phyloP scores from a whole-genome alignment of 2,329 filamentous ascomycete species.

The Claviceps quebecensis region DNA sequence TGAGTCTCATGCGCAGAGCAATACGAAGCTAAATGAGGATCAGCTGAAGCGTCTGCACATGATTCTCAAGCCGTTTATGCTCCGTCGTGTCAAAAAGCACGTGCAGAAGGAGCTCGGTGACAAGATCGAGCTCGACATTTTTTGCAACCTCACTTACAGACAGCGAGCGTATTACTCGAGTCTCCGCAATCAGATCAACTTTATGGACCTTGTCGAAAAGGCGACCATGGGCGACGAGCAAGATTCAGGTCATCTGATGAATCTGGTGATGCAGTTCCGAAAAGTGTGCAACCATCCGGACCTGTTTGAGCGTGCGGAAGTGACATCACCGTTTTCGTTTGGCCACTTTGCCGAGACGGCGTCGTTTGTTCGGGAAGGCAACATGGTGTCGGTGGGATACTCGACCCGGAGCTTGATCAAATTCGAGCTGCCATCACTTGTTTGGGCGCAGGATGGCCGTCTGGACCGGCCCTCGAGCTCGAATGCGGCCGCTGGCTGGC shows the following conservation, averaged over 20 bases:
- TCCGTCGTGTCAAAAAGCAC: slow-evolving; percentile 98
- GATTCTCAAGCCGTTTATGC: slow-evolving; percentile 99
- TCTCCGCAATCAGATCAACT: slow-evolving; percentile 90
- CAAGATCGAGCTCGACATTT: slow-evolving; percentile 94
- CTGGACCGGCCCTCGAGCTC: slow-evolving; percentile 58
- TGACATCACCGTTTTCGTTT: slow-evolving; percentile 69
- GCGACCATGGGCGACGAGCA: slow-evolving; percentile 86
- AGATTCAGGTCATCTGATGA: slow-evolving; percentile 94
- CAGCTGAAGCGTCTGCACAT: slow-evolving; percentile 94
- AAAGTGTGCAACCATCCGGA: slow-evolving; percentile 99
- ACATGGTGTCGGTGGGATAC: slow-evolving; percentile 66
- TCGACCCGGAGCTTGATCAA: slow-evolving; percentile 78
- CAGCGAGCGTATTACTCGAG: slow-evolving; percentile 89
- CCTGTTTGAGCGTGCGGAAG: slow-evolving; percentile 88
- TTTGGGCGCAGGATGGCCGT: slow-evolving; percentile 72
- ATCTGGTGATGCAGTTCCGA: slow-evolving; percentile 98
- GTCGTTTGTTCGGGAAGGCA: slow-evolving; percentile 83
- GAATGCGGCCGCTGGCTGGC: slow-evolving; percentile 68
- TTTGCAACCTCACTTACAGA: slow-evolving; percentile 91
- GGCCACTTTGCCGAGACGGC: slow-evolving; percentile 89
- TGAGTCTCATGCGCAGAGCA: slow-evolving; percentile 94
- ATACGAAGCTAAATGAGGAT: slow-evolving; percentile 98
- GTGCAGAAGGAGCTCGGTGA: slow-evolving; percentile 97
- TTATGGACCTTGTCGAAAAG: slow-evolving; percentile 97
- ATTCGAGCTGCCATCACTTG: slow-evolving; percentile 64